Evolutionary conservation across 805 yeast genomes (phyloP), one percentile per base, ranked within the genome.

Genomic region (Jamesozyma gamospora): DNA sequence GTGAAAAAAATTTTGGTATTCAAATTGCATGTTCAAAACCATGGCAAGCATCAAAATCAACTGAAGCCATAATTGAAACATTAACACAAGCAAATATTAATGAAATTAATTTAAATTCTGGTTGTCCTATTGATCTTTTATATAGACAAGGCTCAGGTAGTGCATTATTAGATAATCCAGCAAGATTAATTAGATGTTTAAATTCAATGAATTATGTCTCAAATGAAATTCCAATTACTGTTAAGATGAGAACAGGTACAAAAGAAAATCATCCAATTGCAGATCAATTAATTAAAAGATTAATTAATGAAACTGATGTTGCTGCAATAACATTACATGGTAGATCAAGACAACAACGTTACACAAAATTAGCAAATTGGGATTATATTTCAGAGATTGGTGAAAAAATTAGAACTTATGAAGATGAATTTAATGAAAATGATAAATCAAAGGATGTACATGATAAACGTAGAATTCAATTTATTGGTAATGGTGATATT

Each of bases 121-220:
- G 99, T 2, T 92, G 99, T 61, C 99, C 99, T 13, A 92, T 92
- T 49, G 98, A 94, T 58, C 70, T 92, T 51, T 67, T 92, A n/a
- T 92, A 79, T 61, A 75, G 90, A 49, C 86, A 83, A 56, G 99
- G 99, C 31, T 94, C 94, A 45, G 99, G 99, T 2, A 79, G 94
- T 28, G 97, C 95, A 0, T 70, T 92, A 40, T 65, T 92, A 70
- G 96, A 87, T 46, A 86, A 83, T 52, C 94, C 95, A 9, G 79
- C 94, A 3, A 76, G 84, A 53, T 64, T 88, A 63, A 56, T 82
- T 32, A 71, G 94, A 47, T 78, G 87, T 52, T 64, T 90, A 35
- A 79, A 82, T 52, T 86, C 92, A 3, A 92, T 92, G 96, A 83
- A 79, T 51, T 81, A 83, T 33, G 78, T 81, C 24, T 76, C 92